Conservation (phyloP, 257 asterid species). For the Salvia splendens region DNA sequence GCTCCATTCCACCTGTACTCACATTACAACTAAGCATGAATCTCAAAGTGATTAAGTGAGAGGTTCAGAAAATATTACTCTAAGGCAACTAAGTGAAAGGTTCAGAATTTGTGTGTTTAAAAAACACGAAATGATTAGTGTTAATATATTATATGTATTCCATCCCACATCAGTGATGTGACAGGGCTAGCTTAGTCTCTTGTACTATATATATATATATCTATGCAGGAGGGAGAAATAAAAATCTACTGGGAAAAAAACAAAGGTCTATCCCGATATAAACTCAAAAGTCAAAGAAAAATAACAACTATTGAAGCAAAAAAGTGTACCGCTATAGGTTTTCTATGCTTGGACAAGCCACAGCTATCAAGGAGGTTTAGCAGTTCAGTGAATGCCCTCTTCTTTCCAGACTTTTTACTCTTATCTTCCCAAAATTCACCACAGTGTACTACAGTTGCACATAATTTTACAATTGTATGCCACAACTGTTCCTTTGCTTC, state of each 20-base stretch:
- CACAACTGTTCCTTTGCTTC: conserved; percentile 57
- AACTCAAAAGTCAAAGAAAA: conserved; percentile 13
- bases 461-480: conserved; percentile 51
- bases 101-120: not conserved
- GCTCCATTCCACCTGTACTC: not conserved
- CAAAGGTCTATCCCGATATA: not conserved
- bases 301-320: not conserved
- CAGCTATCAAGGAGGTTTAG: conserved; percentile 65
- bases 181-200: too few species aligned
- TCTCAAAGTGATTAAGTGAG: not conserved
- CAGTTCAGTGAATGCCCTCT: conserved; percentile 72
- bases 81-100: not conserved
- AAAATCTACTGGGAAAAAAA: not conserved
- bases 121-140: not conserved
- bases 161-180: too few species aligned
- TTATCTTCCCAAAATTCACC: conserved; percentile 73
- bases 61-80: not conserved
- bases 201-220: too few species aligned
- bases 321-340: conserved; percentile 53
- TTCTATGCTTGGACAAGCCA: conserved; percentile 78
- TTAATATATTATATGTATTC: too few species aligned
- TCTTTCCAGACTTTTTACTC: conserved; percentile 55
- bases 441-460: conserved; percentile 50
- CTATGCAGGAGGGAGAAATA: not conserved
- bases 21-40: not conserved